These are phyloP conservation scores for Eutrema japonicum DNA, from an alignment of 345 rosid species.

Conservation along the genomic window DNA sequence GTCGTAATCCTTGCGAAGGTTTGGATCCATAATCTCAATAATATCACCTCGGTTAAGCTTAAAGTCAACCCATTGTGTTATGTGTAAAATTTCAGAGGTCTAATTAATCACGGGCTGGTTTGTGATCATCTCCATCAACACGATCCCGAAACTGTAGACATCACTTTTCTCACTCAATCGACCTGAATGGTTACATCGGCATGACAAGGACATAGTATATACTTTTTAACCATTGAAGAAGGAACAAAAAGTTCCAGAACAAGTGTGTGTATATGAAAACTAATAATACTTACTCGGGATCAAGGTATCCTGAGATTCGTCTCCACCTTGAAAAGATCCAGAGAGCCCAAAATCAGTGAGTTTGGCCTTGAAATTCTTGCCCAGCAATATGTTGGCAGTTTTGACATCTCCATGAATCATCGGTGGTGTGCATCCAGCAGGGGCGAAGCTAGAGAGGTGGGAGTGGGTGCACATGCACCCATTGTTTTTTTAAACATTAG, in stretches of 20 bases:
- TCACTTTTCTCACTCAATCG: constrained; percentile 30
- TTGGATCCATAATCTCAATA: constrained; percentile 30
- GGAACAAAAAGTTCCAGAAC: background rate
- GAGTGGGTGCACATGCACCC: no score
- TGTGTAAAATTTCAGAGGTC: background rate
- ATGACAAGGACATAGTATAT: constrained; percentile 4
- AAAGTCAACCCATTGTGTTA: constrained; percentile 30
- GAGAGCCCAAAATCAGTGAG: no score
- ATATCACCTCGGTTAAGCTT: constrained; percentile 18
- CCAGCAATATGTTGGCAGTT: no score
- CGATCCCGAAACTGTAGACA: constrained; percentile 35
- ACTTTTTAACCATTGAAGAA: background rate
- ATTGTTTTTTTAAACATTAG: no score
- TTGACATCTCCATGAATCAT: no score
- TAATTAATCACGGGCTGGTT: constrained; percentile 36
- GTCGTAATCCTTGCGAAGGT: constrained; percentile 8
- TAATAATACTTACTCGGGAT: background rate
- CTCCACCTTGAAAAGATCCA: no score
- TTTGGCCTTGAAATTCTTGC: no score
- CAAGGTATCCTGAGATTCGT: no score
- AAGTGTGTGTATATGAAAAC: background rate
- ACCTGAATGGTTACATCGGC: constrained; percentile 16
- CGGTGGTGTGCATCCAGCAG: no score
- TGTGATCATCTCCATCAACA: constrained; percentile 42
- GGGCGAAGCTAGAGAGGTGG: no score